Evolutionary conservation across 257 asterid genomes (phyloP).

Genomic region (Gentiana straminea): DNA sequence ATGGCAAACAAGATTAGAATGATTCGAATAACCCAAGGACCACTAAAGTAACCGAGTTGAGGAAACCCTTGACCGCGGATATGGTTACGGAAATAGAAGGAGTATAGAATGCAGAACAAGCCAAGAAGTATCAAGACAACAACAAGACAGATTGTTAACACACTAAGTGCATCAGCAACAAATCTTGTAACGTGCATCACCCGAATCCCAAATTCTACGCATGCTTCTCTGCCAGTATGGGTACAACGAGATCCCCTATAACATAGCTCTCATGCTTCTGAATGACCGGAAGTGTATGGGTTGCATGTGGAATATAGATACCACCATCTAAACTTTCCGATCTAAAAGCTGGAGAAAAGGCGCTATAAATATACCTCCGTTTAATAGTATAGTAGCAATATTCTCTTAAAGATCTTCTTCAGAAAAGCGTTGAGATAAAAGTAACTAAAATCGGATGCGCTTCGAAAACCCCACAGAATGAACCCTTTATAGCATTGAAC

Average conservation of each 20-base stretch:
- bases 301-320: too few relatives aligned
- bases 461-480: too few relatives aligned
- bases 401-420: too few relatives aligned
- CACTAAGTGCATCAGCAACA: slow-evolving; percentile 83
- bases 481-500: too few relatives aligned
- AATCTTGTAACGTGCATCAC: slow-evolving; percentile 75
- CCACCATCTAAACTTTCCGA: too few relatives aligned
- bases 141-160: slow-evolving; percentile 59
- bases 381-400: too few relatives aligned
- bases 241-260: slow-evolving; percentile 22
- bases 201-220: slow-evolving; percentile 64
- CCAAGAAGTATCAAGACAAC: slow-evolving; percentile 49
- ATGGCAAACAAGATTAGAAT: slow-evolving; percentile 31
- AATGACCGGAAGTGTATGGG: too few relatives aligned
- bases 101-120: slow-evolving; percentile 35
- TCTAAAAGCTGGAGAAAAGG: too few relatives aligned
- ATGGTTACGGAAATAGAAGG: slow-evolving; percentile 46
- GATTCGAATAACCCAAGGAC: slow-evolving; percentile 71
- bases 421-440: too few relatives aligned
- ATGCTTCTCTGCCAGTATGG: slow-evolving; percentile 76
- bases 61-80: slow-evolving; percentile 33
- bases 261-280: background rate
- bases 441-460: too few relatives aligned
- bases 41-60: slow-evolving; percentile 48
- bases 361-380: too few relatives aligned